A percentile compares a stretch with the other conserved stretches of the same genome.
Evolutionary conservation across 192 early-diverging fungal species (phyloP).

Genomic region (Umbelopsis ramanniana): DNA sequence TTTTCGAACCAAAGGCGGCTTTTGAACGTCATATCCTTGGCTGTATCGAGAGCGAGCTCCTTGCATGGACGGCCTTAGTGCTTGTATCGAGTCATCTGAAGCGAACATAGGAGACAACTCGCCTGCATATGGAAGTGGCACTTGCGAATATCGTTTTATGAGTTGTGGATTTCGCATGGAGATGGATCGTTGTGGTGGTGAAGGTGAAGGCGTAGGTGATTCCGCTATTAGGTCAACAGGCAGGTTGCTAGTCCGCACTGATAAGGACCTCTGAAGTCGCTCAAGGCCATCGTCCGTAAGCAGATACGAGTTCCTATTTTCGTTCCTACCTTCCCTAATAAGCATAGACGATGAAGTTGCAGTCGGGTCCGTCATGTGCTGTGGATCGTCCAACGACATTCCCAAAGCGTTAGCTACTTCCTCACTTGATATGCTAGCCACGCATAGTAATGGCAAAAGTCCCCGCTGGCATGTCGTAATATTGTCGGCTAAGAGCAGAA

Average conservation of each 20-base stretch:
- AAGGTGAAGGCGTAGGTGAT: neutral
- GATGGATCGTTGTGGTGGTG: slow-evolving; percentile 1
- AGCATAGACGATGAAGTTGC: neutral
- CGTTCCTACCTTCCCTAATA: too few relatives aligned
- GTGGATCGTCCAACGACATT: neutral
- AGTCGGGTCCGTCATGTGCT: neutral
- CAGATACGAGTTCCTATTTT: neutral
- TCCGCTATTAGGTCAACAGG: neutral
- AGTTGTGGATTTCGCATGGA: slow-evolving; percentile 16
- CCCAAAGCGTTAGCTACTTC: slow-evolving; percentile 19
- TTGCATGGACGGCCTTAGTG: neutral
- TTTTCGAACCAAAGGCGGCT: neutral
- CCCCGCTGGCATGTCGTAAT: slow-evolving; percentile 29
- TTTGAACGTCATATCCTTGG: neutral
- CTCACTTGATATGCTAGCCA: slow-evolving; percentile 21
- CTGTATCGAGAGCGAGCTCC: neutral
- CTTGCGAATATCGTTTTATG: neutral
- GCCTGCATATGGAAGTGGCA: slow-evolving; percentile 1
- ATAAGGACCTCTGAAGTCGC: slow-evolving; percentile 8
- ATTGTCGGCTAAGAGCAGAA: slow-evolving; percentile 24
- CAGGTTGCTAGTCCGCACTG: neutral
- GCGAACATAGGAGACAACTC: neutral
- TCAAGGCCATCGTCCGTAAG: neutral
- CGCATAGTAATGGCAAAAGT: slow-evolving; percentile 33
- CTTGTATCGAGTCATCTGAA: neutral